Percentiles rank a stretch among this genome's conserved stretches.
Conservation (phyloP, 2,329 filamentous ascomycete species). For the Fusarium penzigii region DNA sequence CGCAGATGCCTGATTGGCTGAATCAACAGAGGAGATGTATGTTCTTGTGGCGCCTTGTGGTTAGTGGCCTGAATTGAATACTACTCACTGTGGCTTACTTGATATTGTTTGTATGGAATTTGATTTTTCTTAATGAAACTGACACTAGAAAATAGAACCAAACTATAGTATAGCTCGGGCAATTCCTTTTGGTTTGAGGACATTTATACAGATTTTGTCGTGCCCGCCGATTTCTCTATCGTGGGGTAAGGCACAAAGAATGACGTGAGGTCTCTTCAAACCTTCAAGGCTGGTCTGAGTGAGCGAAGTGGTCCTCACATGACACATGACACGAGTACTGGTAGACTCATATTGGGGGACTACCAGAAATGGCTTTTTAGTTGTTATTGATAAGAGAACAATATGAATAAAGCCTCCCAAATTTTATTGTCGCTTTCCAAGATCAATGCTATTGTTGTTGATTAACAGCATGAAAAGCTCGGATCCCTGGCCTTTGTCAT, state of each 20-base stretch:
- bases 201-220: neutral
- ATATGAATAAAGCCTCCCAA: no score
- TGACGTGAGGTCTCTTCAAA: slow-evolving; percentile 19
- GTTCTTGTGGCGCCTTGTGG: slow-evolving; percentile 15
- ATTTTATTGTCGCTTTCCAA: no score
- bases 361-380: neutral
- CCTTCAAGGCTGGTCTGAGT: slow-evolving; percentile 13
- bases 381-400: neutral
- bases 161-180: neutral
- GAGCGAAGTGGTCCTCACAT: slow-evolving; percentile 20
- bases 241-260: slow-evolving; percentile 7
- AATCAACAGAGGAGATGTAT: slow-evolving; percentile 12
- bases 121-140: neutral
- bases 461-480: no score
- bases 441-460: no score
- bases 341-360: slow-evolving; percentile 1
- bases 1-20: slow-evolving; percentile 25
- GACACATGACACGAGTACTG: slow-evolving; percentile 16
- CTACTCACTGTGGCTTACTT: neutral
- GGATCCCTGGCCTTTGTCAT: no score
- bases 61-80: slow-evolving; percentile 21
- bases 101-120: neutral
- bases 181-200: neutral
- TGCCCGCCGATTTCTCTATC: slow-evolving; percentile 1
- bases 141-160: neutral